Conservation (phyloP, 192 early-diverging fungal species). For the Kappamyces sp. region DNA sequence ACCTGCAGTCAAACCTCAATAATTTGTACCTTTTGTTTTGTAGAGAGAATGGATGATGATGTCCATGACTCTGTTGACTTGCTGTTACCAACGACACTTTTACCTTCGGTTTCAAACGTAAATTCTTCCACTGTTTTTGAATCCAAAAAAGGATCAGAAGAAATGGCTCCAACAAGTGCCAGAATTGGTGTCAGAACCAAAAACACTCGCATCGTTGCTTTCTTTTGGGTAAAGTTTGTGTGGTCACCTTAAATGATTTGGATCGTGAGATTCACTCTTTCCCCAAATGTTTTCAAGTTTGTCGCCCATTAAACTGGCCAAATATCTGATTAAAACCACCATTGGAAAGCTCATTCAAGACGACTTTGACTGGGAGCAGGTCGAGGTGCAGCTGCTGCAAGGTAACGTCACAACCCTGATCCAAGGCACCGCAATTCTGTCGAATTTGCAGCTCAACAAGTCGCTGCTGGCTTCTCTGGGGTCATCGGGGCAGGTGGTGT, state of each 20-base stretch:
- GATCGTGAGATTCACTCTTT: too few species aligned
- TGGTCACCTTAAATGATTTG: too few species aligned
- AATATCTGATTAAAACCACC: constrained; percentile 17
- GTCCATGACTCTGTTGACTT: constrained; percentile 85
- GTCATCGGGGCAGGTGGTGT: background rate
- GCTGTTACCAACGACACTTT: constrained; percentile 84
- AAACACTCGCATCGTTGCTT: too few species aligned
- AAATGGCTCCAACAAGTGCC: too few species aligned
- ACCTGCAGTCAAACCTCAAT: background rate
- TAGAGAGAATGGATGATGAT: constrained; percentile 96
- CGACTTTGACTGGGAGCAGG: constrained; percentile 11
- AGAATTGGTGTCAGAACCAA: too few species aligned
- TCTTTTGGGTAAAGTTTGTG: too few species aligned
- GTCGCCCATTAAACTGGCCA: constrained; percentile 1
- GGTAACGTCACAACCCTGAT: constrained; percentile 2
- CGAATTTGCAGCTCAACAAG: constrained; percentile 3
- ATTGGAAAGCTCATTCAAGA: constrained; percentile 6
- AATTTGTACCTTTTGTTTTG: constrained; percentile 59
- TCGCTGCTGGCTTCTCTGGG: background rate
- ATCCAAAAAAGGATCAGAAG: background rate
- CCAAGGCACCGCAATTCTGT: constrained; percentile 1
- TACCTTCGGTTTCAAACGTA: constrained; percentile 83
- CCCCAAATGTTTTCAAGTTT: too few species aligned
- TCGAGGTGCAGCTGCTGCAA: background rate
- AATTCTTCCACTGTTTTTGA: constrained; percentile 39